Conservation (phyloP, 2,329 filamentous ascomycete genomes). For the Exophiala viscosa region DNA sequence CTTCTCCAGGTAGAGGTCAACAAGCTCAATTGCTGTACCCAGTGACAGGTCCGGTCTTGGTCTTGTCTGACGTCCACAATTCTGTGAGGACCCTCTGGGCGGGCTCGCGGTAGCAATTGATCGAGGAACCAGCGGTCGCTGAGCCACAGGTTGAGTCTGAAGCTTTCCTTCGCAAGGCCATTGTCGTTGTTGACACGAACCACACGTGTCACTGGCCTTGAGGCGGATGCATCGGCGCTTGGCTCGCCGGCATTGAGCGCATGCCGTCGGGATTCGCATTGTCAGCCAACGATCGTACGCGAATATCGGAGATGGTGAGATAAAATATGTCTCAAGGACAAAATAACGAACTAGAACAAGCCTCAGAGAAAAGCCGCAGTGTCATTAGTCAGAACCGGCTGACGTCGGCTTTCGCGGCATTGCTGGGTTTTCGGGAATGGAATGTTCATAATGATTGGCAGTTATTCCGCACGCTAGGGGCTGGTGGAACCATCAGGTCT, state of each 20-base stretch:
- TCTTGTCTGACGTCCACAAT: not conserved
- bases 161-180: not conserved
- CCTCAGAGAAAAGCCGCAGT: not conserved
- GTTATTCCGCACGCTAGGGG: too few species aligned
- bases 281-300: not conserved
- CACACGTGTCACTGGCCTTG: not conserved
- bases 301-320: not conserved
- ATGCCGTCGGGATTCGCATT: slow-evolving; percentile 2
- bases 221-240: not conserved
- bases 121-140: not conserved
- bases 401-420: not conserved
- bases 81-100: not conserved
- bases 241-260: not conserved
- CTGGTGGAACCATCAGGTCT: too few species aligned
- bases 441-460: too few species aligned
- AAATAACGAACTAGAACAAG: too few species aligned
- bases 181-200: not conserved
- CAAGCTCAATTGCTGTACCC: slow-evolving; percentile 1
- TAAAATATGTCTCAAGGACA: not conserved
- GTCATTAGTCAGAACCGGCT: not conserved
- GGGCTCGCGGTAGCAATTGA: not conserved
- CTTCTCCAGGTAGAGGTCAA: slow-evolving; percentile 2
- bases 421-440: too few species aligned
- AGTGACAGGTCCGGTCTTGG: not conserved
- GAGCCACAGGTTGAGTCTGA: not conserved